Conservation (phyloP, 1,284 basidiomycete species). For the Leccinum subrobustum region DNA sequence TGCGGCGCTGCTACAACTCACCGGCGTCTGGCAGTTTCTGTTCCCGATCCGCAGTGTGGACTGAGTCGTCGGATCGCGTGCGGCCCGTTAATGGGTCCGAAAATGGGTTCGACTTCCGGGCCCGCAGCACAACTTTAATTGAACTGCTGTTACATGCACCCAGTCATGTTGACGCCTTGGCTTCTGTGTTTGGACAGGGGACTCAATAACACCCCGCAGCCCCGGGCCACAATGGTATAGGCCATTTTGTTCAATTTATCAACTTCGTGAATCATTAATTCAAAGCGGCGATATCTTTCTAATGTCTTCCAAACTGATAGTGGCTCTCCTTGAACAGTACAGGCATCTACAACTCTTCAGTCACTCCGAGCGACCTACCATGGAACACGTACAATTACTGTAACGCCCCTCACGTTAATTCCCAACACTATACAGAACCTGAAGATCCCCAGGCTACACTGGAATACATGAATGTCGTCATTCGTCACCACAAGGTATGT, state of each 20-base stretch:
- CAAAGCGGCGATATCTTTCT: not conserved
- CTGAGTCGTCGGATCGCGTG: too few species aligned
- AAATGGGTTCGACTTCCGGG: not conserved
- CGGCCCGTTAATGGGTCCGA: not conserved
- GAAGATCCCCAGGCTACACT: slow-evolving; percentile 29
- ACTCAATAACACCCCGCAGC: slow-evolving; percentile 2
- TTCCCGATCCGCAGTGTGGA: not conserved
- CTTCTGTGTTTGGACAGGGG: slow-evolving; percentile 1
- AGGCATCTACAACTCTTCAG: slow-evolving; percentile 42
- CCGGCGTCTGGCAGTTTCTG: not conserved
- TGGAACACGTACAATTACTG: slow-evolving; percentile 58
- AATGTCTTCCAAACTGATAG: slow-evolving; percentile 5
- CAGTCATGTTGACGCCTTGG: not conserved
- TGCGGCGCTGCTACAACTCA: too few species aligned
- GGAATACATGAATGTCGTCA: slow-evolving; percentile 43
- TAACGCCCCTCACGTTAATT: slow-evolving; percentile 51
- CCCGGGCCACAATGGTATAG: slow-evolving; percentile 11
- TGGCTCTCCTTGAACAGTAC: slow-evolving; percentile 4
- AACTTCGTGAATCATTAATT: not conserved
- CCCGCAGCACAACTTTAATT: not conserved
- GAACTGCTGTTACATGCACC: not conserved
- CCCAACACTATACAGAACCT: slow-evolving; percentile 37
- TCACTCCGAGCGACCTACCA: slow-evolving; percentile 39
- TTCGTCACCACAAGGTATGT: slow-evolving; percentile 50
- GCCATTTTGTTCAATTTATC: not conserved